Percentiles rank a stretch among this genome's conserved stretches.
phyloP scores from a whole-genome alignment of 495 filamentous ascomycete genomes.

The Penicillium macrosclerotiorum region DNA sequence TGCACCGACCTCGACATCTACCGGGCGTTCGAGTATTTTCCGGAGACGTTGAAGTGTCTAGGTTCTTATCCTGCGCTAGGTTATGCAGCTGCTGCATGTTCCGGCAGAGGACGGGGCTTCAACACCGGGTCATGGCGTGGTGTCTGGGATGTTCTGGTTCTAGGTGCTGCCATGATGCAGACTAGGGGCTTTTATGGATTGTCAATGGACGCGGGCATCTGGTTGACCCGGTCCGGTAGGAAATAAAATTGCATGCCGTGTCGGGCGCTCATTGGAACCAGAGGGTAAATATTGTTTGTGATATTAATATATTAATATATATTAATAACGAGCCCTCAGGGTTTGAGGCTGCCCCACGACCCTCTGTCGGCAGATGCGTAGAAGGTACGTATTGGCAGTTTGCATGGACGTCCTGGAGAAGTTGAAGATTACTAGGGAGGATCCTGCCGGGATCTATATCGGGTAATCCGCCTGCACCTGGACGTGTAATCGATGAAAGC shows the following conservation, averaged over 20 bases:
- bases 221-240: neutral
- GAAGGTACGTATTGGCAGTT: neutral
- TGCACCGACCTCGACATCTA: neutral
- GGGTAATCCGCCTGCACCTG: neutral
- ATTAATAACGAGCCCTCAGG: too few relatives aligned
- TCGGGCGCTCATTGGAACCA: slow-evolving; percentile 13
- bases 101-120: neutral
- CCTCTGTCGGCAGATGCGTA: neutral
- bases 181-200: neutral
- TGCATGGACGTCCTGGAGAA: neutral
- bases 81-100: slow-evolving; percentile 7
- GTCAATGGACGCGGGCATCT: neutral
- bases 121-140: slow-evolving; percentile 9
- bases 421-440: neutral
- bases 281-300: neutral
- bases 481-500: neutral
- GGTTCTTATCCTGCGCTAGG: slow-evolving; percentile 11
- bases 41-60: slow-evolving; percentile 8
- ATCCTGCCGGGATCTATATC: slow-evolving; percentile 3
- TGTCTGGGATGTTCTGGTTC: neutral
- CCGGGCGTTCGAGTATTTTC: slow-evolving; percentile 5
- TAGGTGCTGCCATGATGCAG: neutral
- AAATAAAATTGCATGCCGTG: slow-evolving; percentile 16
- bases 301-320: slow-evolving; percentile 6
- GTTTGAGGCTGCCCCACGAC: neutral